Evolutionary conservation across 768 basidiomycete species (phyloP).

Genomic region (Auriscalpium vulgare): DNA sequence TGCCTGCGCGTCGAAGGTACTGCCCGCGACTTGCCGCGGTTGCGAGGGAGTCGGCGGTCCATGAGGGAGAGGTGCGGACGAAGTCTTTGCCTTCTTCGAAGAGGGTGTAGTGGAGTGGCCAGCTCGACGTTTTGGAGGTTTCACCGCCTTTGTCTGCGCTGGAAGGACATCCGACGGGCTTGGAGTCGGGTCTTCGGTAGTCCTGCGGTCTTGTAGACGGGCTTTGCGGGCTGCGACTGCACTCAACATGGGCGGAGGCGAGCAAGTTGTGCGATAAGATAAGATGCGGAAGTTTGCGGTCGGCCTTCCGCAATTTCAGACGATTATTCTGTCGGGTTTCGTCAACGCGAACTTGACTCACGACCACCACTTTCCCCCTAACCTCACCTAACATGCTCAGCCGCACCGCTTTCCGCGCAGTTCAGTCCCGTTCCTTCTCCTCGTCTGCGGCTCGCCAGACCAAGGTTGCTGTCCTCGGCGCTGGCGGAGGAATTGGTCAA

Average conservation of each 20-base stretch:
- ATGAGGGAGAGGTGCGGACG: too few relatives aligned
- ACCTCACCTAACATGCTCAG: conserved; percentile 46
- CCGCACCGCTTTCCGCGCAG: conserved; percentile 51
- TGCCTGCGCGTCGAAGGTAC: too few relatives aligned
- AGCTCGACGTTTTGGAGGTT: conserved; percentile 39
- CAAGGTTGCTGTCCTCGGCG: conserved; percentile 95
- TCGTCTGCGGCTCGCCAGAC: conserved; percentile 62
- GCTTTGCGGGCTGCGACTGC: conserved; percentile 69
- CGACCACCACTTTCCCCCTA: neutral
- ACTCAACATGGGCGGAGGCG: conserved; percentile 43
- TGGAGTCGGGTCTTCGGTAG: conserved; percentile 14
- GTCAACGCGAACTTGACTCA: neutral
- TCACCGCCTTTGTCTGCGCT: conserved; percentile 16
- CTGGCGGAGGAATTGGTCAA: conserved; percentile 98
- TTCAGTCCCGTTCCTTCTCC: conserved; percentile 67
- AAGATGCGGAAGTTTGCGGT: too few relatives aligned
- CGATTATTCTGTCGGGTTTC: neutral
- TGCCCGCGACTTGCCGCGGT: conserved; percentile 25
- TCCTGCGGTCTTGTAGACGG: conserved; percentile 28
- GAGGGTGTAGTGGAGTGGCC: conserved; percentile 19
- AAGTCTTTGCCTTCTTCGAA: conserved; percentile 21
- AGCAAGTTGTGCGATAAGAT: too few relatives aligned
- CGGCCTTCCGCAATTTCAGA: too few relatives aligned
- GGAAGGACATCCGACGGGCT: conserved; percentile 5
- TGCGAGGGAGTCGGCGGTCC: too few relatives aligned